Evolutionary conservation across 306 rosid species (phyloP), one percentile per base, ranked within the genome.

Genomic region (Vigna nakashimae): DNA sequence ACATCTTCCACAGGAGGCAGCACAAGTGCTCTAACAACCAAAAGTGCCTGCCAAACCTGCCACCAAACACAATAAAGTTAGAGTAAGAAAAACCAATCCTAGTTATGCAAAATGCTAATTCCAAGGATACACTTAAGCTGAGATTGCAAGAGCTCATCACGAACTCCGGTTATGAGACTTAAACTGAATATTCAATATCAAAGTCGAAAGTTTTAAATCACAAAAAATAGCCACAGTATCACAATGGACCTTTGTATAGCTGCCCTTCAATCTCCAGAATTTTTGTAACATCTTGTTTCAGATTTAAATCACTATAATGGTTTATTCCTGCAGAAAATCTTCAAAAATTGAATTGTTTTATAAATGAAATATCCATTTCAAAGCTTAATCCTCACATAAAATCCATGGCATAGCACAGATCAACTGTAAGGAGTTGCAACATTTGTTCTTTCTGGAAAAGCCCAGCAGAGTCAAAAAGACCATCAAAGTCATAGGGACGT

Each of bases 41-140:
- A 86, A 80, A 95, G 86, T 17, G 0, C 85, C 79, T 92, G 99
- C 99, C 99, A 95, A 75, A 95, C 98, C 99, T 95, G 84, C 78
- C 63, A 72, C 70, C 82, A 74, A 79, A 59, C 51, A 82, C 55
- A 64, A 68, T 43, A 50, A 48, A 30, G 60, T 85, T 60, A 73
- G 80, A 69, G 66, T 67, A 76, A 66, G 63, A 38, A 79, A 55
- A 72, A 76, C 32, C 46, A 49, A 45, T 34, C 74, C 79, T 30
- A 59, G 60, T 15, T 80, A 57, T 57, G 76, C n/a, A 16, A 60
- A 50, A 71, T 56, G 57, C 65, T 40, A 68, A 67, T 43, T 32
- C 38, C 46, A 52, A 10, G 53, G 24, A 62, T n/a, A 65, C 50
- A 42, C 6, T 58, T 80, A 4, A 17, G 4, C 50, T 80, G 6